phyloP scores from a whole-genome alignment of 179 eudicot genomes.

The Beta corolliflora region DNA sequence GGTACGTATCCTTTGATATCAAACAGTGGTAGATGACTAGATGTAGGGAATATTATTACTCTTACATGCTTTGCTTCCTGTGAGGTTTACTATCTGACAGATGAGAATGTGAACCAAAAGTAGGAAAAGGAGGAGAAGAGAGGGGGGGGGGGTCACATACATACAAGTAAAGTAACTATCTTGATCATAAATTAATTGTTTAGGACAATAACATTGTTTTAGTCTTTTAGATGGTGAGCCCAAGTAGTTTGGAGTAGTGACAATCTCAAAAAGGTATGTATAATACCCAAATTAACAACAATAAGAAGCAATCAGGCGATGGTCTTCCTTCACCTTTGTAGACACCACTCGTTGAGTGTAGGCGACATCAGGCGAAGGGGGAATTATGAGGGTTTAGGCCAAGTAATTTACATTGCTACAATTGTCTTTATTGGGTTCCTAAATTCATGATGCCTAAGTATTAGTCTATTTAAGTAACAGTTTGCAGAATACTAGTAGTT shows the following conservation, averaged over 20 bases:
- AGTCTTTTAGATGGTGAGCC: not conserved
- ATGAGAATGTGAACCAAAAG: constrained; percentile 18
- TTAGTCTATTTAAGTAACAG: not conserved
- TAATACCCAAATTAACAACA: no score
- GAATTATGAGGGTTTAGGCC: no score
- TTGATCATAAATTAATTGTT: not conserved
- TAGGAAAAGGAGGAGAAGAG: not conserved
- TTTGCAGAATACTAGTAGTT: constrained; percentile 21
- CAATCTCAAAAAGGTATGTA: no score
- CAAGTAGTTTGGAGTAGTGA: no score
- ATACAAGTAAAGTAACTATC: constrained; percentile 15
- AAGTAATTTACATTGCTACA: no score
- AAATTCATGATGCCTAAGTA: not conserved
- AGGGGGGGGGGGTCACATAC: not conserved
- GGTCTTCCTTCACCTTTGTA: no score
- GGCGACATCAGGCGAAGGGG: no score
- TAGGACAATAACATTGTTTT: constrained; percentile 1
- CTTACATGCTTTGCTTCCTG: constrained; percentile 34
- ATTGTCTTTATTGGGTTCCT: not conserved
- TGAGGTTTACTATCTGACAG: constrained; percentile 29
- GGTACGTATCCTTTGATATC: constrained; percentile 27
- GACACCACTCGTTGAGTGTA: no score
- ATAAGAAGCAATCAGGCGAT: no score
- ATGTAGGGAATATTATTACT: constrained; percentile 19
- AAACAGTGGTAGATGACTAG: constrained; percentile 25